Evolutionary conservation across 129 eudicot species (phyloP).

Genomic region (Cynara cardunculus): DNA sequence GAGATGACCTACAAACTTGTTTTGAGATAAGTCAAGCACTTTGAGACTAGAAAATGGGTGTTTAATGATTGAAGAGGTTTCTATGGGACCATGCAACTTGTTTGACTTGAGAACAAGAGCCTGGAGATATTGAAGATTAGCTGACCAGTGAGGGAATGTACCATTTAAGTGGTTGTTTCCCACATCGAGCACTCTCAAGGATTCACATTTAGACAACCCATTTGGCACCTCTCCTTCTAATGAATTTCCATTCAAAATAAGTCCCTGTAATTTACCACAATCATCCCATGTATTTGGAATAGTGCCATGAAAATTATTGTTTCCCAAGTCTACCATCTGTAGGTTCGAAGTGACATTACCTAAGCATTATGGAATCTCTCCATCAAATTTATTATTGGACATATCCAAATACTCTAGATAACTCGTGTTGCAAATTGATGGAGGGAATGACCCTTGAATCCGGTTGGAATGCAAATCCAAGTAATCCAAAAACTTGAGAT

Average conservation of each 20-base stretch:
- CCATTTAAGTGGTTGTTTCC: conserved; percentile 34
- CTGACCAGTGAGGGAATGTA: conserved; percentile 34
- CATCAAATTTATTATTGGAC: conserved; percentile 17
- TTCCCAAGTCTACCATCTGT: conserved; percentile 2
- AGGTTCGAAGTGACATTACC: conserved; percentile 13
- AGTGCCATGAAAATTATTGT: conserved; percentile 24
- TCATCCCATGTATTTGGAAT: conserved; percentile 10
- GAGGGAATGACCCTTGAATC: neutral
- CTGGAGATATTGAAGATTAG: conserved; percentile 21
- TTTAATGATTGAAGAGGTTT: neutral
- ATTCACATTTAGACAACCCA: conserved; percentile 22
- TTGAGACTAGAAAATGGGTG: conserved; percentile 21
- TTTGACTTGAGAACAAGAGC: conserved; percentile 37
- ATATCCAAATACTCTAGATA: neutral
- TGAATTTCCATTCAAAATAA: conserved; percentile 25
- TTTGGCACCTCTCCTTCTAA: conserved; percentile 35
- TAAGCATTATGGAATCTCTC: conserved; percentile 31
- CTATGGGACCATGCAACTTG: conserved; percentile 29
- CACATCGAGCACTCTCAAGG: conserved; percentile 28
- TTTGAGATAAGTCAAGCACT: conserved; percentile 43
- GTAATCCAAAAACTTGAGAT: neutral
- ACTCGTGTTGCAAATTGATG: neutral
- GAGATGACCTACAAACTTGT: conserved; percentile 31
- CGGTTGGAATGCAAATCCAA: neutral
- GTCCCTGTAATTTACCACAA: neutral